phyloP scores from a whole-genome alignment of 2,329 filamentous ascomycete genomes.

The Raffaelea arxii region DNA sequence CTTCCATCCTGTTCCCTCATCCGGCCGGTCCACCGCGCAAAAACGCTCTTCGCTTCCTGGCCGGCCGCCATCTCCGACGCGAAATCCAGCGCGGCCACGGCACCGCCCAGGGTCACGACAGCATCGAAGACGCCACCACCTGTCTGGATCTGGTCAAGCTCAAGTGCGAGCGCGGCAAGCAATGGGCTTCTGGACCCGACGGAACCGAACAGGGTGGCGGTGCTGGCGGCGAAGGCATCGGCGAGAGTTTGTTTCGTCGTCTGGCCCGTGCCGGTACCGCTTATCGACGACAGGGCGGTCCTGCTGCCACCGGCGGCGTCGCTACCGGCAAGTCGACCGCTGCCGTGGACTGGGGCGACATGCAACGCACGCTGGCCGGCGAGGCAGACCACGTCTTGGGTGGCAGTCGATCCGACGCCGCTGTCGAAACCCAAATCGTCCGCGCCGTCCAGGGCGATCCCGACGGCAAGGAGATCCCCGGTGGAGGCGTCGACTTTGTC shows the following conservation, averaged over 20 bases:
- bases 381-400: slow-evolving; percentile 45
- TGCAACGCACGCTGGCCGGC: slow-evolving; percentile 46
- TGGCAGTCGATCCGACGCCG: slow-evolving; percentile 47
- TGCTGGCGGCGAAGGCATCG: slow-evolving; percentile 52
- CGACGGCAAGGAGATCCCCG: slow-evolving; percentile 46
- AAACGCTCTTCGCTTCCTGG: slow-evolving; percentile 80
- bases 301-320: slow-evolving; percentile 44
- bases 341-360: slow-evolving; percentile 85
- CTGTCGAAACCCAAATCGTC: slow-evolving; percentile 44
- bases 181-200: slow-evolving; percentile 57
- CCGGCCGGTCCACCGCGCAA: slow-evolving; percentile 83
- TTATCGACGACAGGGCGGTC: slow-evolving; percentile 52
- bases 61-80: slow-evolving; percentile 73
- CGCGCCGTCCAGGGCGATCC: slow-evolving; percentile 50
- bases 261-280: slow-evolving; percentile 54
- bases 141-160: slow-evolving; percentile 89
- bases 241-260: slow-evolving; percentile 84
- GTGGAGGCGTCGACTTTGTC: slow-evolving; percentile 55
- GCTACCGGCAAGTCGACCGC: slow-evolving; percentile 55
- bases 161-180: slow-evolving; percentile 87
- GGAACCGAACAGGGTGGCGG: slow-evolving; percentile 6
- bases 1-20: slow-evolving; percentile 81
- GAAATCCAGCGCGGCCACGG: slow-evolving; percentile 78
- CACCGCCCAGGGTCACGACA: slow-evolving; percentile 66
- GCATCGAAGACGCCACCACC: slow-evolving; percentile 82